Evolutionary conservation across 73 alveolate genomes (phyloP).

Genomic region (Stentor roeselii): DNA sequence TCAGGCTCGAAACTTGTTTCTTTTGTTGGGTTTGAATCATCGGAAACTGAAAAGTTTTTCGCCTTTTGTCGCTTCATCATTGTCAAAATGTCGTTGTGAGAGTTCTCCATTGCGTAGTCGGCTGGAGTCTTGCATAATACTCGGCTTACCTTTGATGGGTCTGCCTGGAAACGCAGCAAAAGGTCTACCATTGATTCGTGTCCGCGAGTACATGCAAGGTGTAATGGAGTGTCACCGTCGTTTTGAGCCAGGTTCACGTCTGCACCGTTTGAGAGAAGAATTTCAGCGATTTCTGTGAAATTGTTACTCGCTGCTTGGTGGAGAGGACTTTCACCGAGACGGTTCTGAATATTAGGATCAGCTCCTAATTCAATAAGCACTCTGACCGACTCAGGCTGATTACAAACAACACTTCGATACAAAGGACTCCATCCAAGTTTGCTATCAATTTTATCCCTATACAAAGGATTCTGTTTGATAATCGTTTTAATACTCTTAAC

Average conservation of each 20-base stretch:
- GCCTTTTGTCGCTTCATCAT: background rate
- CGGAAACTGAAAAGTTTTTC: background rate
- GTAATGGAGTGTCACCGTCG: conserved; percentile 28
- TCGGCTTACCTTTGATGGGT: background rate
- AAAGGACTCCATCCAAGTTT: conserved; percentile 32
- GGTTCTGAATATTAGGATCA: conserved; percentile 25
- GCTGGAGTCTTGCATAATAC: conserved; percentile 1
- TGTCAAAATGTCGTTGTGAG: background rate
- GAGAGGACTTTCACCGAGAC: conserved; percentile 19
- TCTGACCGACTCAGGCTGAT: background rate
- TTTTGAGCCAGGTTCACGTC: background rate
- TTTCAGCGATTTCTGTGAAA: background rate
- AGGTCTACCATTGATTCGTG: background rate
- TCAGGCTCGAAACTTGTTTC: background rate
- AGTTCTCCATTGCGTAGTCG: background rate
- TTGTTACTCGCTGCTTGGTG: conserved; percentile 16
- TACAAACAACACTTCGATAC: conserved; percentile 25
- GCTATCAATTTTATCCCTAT: conserved; percentile 1
- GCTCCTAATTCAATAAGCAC: conserved; percentile 20
- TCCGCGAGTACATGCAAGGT: background rate
- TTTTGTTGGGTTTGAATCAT: background rate
- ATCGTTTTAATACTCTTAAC: background rate
- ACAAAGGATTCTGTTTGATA: background rate
- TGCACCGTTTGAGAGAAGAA: background rate
- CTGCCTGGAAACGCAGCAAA: background rate